Percentiles rank a stretch among this genome's conserved stretches.
These are phyloP conservation scores for Ustilago tritici DNA, from an alignment of 1,284 basidiomycete genomes.

Conservation along the genomic window DNA sequence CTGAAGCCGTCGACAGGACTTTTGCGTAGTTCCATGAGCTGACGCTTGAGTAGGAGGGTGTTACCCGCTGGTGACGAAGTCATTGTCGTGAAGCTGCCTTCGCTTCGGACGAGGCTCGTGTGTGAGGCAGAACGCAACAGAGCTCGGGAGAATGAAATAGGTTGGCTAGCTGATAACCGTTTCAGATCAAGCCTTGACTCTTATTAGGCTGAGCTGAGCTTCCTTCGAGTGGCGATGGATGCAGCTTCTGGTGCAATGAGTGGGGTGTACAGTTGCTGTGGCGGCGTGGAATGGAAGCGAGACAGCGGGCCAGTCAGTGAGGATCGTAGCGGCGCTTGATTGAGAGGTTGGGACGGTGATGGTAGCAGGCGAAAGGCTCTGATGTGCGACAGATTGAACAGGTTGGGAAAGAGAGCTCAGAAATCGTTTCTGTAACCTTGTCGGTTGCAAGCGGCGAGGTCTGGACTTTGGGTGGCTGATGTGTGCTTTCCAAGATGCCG, in stretches of 20 bases:
- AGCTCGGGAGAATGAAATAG: not conserved
- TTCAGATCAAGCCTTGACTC: too few relatives aligned
- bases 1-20: constrained; percentile 69
- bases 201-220: not conserved
- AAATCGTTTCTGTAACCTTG: not conserved
- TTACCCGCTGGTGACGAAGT: constrained; percentile 63
- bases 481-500: not conserved
- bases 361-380: not conserved
- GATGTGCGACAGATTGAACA: not conserved
- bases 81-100: constrained; percentile 34
- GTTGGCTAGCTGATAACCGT: too few relatives aligned
- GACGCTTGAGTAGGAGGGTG: constrained; percentile 67
- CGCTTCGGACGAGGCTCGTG: not conserved
- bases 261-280: not conserved
- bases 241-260: not conserved
- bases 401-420: not conserved
- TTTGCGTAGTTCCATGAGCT: constrained; percentile 67
- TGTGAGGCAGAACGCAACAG: not conserved
- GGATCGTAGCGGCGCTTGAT: not conserved
- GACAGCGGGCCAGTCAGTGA: not conserved
- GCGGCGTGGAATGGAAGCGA: not conserved
- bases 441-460: not conserved
- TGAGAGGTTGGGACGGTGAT: not conserved
- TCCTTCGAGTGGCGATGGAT: not conserved
- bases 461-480: not conserved